Base-by-base conservation (phyloP, 1,284 basidiomycete species). In the Trametes hirsuta region DNA sequence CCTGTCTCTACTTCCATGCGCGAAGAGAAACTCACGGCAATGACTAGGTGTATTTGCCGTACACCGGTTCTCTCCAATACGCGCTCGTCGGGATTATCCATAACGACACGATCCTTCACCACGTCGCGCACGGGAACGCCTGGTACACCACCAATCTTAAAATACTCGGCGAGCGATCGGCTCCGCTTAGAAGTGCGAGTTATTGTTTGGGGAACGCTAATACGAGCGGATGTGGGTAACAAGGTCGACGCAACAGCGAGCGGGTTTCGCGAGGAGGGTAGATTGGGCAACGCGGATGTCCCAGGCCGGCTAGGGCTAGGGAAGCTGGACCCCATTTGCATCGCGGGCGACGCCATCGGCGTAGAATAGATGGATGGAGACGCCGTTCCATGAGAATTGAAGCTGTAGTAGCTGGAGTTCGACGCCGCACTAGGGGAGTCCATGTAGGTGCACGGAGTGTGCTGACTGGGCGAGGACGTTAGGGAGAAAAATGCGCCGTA, bases 61-160 rank as follows among this genome's bases (percentile, higher is more conserved):
- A 58, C 57, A 5, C 64, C 62, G 0, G 61, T 66, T 1, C 22
- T 24, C 15, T 57, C 62, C 2, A 68, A 54, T 3, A 68, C 65
- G 21, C 53, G 61, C 6, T 66, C 65, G n/a, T 47, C 50, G 42
- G 48, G 47, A 3, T 53, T 36, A 22, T 68, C 66, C 14, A 63
- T 34, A 11, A 30, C 35, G 6, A 49, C 57, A n/a, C 42, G 21
- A 11, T 51, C 54, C 18, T 62, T 55, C 12, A 68, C 49, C 11
- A 64, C 51, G 5, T 59, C 66, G 46, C 55, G 42, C 34, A 69
- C 58, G n/a, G 55, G 61, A 0, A 69, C 59, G 6, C 68, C 68
- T 5, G 42, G 48, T 11, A 34, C 58, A 44, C 54, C 58, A 45
- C 45, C 53, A 1, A 58, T 48, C n/a, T 37, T 54, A 45, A 69